Evolutionary conservation across 2,329 filamentous ascomycete species (phyloP).

Genomic region (Neocatenulostroma microsporum): DNA sequence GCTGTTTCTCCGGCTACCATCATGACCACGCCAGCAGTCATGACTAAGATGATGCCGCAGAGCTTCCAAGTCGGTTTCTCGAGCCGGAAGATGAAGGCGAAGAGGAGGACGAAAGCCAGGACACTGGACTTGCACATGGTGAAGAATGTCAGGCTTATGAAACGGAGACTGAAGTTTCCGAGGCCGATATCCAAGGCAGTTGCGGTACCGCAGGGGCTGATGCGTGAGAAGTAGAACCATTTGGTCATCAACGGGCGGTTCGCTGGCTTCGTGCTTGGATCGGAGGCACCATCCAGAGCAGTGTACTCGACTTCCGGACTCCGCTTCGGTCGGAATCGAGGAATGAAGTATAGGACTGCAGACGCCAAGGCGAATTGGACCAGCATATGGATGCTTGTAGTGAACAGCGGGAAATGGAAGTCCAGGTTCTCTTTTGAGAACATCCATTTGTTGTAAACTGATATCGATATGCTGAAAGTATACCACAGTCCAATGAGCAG

Average conservation of each 20-base stretch:
- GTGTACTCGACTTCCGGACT: slow-evolving; percentile 11
- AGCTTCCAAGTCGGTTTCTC: slow-evolving; percentile 81
- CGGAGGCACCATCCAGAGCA: slow-evolving; percentile 12
- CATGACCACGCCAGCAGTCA: slow-evolving; percentile 91
- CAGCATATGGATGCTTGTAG: slow-evolving; percentile 89
- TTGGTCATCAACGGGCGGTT: slow-evolving; percentile 67
- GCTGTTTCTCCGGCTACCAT: slow-evolving; percentile 96
- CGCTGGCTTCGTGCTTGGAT: slow-evolving; percentile 8
- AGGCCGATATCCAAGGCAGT: slow-evolving; percentile 94
- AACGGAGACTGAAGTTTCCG: slow-evolving; percentile 91
- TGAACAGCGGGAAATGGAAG: slow-evolving; percentile 92
- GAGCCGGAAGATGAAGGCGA: slow-evolving; percentile 88
- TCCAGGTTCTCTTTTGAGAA: slow-evolving; percentile 77
- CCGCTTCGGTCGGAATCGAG: slow-evolving; percentile 65
- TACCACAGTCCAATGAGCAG: slow-evolving; percentile 80
- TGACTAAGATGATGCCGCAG: slow-evolving; percentile 76
- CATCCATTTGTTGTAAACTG: slow-evolving; percentile 99
- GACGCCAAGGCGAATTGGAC: slow-evolving; percentile 81
- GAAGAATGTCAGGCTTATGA: slow-evolving; percentile 94
- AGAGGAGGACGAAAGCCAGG: slow-evolving; percentile 87
- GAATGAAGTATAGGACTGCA: slow-evolving; percentile 71
- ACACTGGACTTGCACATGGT: slow-evolving; percentile 99
- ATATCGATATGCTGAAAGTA: slow-evolving; percentile 86
- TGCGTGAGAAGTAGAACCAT: slow-evolving; percentile 83
- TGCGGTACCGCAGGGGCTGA: slow-evolving; percentile 83